phyloP scores from a whole-genome alignment of 495 filamentous ascomycete species.

The Thermothielavioides terrestris region DNA sequence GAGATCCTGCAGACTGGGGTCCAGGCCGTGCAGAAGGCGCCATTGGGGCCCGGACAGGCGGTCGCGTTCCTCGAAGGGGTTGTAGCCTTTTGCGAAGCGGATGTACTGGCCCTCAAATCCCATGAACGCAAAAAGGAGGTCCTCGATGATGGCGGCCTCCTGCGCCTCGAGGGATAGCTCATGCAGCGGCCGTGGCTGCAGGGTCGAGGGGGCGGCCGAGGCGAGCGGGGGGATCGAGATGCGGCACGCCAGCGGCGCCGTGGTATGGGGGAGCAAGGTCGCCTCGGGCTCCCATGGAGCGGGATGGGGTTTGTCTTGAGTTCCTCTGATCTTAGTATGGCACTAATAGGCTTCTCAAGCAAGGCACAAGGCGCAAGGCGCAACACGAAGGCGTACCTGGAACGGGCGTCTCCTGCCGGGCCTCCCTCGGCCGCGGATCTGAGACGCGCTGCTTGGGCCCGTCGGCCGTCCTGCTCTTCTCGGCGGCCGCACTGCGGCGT shows the following conservation, averaged over 20 bases:
- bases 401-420: slow-evolving; percentile 30
- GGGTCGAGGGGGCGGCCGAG: slow-evolving; percentile 56
- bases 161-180: slow-evolving; percentile 70
- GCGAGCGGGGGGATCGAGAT: slow-evolving; percentile 77
- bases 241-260: slow-evolving; percentile 78
- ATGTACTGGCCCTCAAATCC: slow-evolving; percentile 98
- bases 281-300: slow-evolving; percentile 72
- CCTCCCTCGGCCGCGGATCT: slow-evolving; percentile 31
- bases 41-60: slow-evolving; percentile 73
- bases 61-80: slow-evolving; percentile 76
- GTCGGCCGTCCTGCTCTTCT: slow-evolving; percentile 26
- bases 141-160: slow-evolving; percentile 79
- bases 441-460: slow-evolving; percentile 36
- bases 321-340: slow-evolving; percentile 3
- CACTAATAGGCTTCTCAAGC: neutral
- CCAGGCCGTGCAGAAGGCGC: slow-evolving; percentile 71
- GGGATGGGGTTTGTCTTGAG: slow-evolving; percentile 16
- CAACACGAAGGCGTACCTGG: slow-evolving; percentile 29
- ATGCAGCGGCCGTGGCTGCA: slow-evolving; percentile 64
- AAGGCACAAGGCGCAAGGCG: too few relatives aligned
- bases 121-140: slow-evolving; percentile 92
- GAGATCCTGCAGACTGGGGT: slow-evolving; percentile 84
- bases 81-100: slow-evolving; percentile 71
- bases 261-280: slow-evolving; percentile 70
- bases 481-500: slow-evolving; percentile 41